Conservation (phyloP, 257 asterid species). For the Solanum corneliomulleri region DNA sequence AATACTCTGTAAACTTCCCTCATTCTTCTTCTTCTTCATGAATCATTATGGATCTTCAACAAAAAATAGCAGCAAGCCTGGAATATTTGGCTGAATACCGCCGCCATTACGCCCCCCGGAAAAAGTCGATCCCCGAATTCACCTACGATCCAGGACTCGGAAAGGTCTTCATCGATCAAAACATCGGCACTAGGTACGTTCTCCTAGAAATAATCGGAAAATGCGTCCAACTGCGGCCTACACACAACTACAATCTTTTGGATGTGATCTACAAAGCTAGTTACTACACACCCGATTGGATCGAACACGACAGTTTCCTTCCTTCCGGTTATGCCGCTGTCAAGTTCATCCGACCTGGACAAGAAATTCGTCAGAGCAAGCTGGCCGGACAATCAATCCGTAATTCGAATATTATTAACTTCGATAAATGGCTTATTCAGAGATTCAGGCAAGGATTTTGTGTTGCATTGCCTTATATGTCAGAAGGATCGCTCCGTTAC, state of each 20-base stretch:
- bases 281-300: neutral
- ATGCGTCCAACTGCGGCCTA: neutral
- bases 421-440: neutral
- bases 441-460: neutral
- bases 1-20: neutral
- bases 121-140: no score
- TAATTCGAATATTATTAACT: neutral
- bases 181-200: neutral
- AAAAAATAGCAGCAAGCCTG: no score
- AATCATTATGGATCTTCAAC: no score
- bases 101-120: neutral
- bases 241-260: neutral
- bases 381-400: neutral
- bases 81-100: neutral
- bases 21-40: neutral
- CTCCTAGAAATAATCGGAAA: neutral
- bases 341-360: neutral
- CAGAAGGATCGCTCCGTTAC: neutral
- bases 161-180: neutral
- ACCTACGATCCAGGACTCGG: neutral
- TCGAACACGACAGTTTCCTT: neutral
- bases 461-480: neutral
- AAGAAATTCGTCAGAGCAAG: neutral
- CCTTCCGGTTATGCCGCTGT: neutral
- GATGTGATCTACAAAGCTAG: neutral